phyloP scores from a whole-genome alignment of 2,329 filamentous ascomycete species.

The Myotisia sp. region DNA sequence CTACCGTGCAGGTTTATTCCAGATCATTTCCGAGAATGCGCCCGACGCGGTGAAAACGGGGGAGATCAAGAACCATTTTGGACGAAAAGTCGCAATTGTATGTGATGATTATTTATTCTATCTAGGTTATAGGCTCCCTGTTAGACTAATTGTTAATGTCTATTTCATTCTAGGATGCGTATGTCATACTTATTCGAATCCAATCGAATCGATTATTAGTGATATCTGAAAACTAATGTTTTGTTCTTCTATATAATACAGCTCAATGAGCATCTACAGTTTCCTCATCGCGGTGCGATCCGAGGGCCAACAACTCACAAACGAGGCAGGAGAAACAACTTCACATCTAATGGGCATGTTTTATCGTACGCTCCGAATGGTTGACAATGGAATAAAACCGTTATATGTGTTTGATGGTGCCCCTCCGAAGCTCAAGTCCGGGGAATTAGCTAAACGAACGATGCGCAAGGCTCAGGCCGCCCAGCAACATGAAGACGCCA shows the following conservation, averaged over 20 bases:
- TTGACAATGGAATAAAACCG: conserved; percentile 97
- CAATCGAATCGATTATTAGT: neutral
- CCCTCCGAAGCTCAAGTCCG: conserved; percentile 92
- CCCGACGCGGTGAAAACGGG: conserved; percentile 92
- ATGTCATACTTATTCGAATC: conserved; percentile 12
- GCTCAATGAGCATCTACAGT: conserved; percentile 97
- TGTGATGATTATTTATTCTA: conserved; percentile 25
- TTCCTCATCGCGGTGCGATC: conserved; percentile 96
- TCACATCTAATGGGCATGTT: conserved; percentile 99
- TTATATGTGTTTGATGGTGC: conserved; percentile 96
- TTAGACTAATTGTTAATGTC: too few species aligned
- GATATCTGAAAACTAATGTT: neutral
- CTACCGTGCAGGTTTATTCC: conserved; percentile 48
- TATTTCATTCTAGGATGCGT: conserved; percentile 35
- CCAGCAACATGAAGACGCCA: conserved; percentile 83
- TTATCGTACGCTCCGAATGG: conserved; percentile 93
- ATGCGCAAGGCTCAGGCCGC: conserved; percentile 87
- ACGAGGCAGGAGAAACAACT: conserved; percentile 87
- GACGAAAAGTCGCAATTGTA: conserved; percentile 94
- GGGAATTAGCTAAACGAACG: conserved; percentile 89
- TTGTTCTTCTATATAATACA: conserved; percentile 25
- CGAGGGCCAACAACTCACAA: conserved; percentile 90
- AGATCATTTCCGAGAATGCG: conserved; percentile 78
- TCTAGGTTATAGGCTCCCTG: neutral
- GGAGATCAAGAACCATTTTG: conserved; percentile 98